Conservation (phyloP, 2,329 filamentous ascomycete species). For the Triangularia setosa region DNA sequence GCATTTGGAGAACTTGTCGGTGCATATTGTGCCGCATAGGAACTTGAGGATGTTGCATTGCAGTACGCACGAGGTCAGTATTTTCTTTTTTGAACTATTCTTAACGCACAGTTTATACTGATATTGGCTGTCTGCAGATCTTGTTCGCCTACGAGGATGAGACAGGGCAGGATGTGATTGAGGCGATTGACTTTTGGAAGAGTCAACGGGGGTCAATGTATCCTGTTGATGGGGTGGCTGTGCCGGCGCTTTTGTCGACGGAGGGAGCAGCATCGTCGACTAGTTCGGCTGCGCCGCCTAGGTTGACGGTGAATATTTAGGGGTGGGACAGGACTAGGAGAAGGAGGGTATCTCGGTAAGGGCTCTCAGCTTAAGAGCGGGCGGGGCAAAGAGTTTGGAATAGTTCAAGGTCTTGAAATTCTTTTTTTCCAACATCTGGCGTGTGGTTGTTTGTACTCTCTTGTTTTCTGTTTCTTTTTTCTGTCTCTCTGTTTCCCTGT, state of each 20-base stretch:
- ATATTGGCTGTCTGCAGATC: slow-evolving; percentile 58
- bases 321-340: too few relatives aligned
- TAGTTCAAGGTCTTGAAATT: not conserved
- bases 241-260: slow-evolving; percentile 3
- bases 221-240: not conserved
- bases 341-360: too few relatives aligned
- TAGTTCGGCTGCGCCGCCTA: not conserved
- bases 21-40: slow-evolving; percentile 94
- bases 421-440: too few relatives aligned
- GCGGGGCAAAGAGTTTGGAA: not conserved
- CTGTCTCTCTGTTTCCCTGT: not conserved
- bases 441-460: too few relatives aligned
- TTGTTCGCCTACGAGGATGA: slow-evolving; percentile 98
- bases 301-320: slow-evolving; percentile 3
- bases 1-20: slow-evolving; percentile 88
- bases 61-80: slow-evolving; percentile 86
- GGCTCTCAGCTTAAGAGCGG: too few relatives aligned
- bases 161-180: slow-evolving; percentile 85
- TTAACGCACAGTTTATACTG: not conserved
- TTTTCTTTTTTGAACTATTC: not conserved
- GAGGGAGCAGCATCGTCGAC: not conserved
- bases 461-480: too few relatives aligned
- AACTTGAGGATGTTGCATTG: slow-evolving; percentile 97
- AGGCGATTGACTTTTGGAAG: slow-evolving; percentile 96
- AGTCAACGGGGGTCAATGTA: slow-evolving; percentile 48